Evolutionary conservation across 2,329 filamentous ascomycete genomes (phyloP), one percentile per base, ranked within the genome.

Genomic region (Plenodomus biglobosus): DNA sequence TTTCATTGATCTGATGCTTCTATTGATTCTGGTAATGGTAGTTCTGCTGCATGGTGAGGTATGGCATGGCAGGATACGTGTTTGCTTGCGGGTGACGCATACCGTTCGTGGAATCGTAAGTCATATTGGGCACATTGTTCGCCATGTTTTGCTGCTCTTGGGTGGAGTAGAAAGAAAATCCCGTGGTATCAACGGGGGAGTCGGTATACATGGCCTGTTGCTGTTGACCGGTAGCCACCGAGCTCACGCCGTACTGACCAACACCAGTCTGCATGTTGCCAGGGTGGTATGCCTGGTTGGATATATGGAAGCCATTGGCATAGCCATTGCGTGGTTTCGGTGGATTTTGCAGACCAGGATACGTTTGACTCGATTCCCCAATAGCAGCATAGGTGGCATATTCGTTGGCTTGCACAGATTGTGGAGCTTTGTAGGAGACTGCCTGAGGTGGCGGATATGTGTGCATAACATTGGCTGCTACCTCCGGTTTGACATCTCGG

Each of bases 401-500:
- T 1, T 42, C 49, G 40, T 54, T 64, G 18, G 42, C 38, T 21
- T 61, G 65, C 15, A 44, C 44, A 15, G 50, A 46, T 41, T 59
- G 58, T 38, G 51, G 56, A 22, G 40, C 42, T 19, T 59, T 62
- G 47, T 54, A 64, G 1, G 53, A 58, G 41, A 64, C 53, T 52
- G 69, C 58, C 36, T 73, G 70, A 24, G 69, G 68, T 38, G 70
- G 70, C 17, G 69, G 70, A 44, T 73, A 73, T 1, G 69, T 70
- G 39, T 73, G 69, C 66, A 72, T 72, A 5, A 50, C 56, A 40
- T 48, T 60, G 13, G 69, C 54, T 18, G 58, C 55, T 36, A 45
- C 43, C 16, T 61, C 61, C 6, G 59, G 24, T 37, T 60, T 55
- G 16, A 22, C 3, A 15, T 69, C 61, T 8, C 59, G 53, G 8